Conservation (phyloP, 306 rosid species). For the Psophocarpus tetragonolobus region DNA sequence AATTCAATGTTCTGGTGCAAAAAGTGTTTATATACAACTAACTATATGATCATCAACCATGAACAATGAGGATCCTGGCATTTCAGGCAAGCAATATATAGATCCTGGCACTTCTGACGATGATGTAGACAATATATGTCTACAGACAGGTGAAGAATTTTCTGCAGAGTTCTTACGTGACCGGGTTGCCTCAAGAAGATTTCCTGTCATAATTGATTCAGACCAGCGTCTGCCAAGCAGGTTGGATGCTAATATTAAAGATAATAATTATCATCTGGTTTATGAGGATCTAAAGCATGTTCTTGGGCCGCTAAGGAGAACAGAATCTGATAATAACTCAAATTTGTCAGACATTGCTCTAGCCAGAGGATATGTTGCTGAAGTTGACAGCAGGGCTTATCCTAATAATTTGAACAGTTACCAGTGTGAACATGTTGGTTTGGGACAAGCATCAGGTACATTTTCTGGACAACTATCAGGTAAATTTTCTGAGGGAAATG, state of each 20-base stretch:
- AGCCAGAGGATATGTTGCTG: constrained; percentile 45
- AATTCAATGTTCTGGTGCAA: constrained; percentile 20
- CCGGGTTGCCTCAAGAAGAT: constrained; percentile 58
- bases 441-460: constrained; percentile 46
- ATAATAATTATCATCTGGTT: constrained; percentile 41
- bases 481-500: constrained; percentile 42
- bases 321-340: constrained; percentile 49
- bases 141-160: constrained; percentile 92
- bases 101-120: constrained; percentile 37
- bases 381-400: constrained; percentile 50
- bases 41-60: constrained; percentile 49
- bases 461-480: constrained; percentile 47
- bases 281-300: constrained; percentile 56
- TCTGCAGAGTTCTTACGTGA: constrained; percentile 76
- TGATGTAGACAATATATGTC: constrained; percentile 51
- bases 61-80: constrained; percentile 60
- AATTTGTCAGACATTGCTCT: constrained; percentile 50
- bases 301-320: constrained; percentile 47
- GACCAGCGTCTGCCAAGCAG: constrained; percentile 50
- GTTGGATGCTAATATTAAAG: constrained; percentile 39
- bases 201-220: constrained; percentile 43
- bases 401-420: constrained; percentile 47
- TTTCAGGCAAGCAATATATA: constrained; percentile 40
- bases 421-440: constrained; percentile 51
- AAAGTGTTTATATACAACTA: constrained; percentile 36